These are phyloP conservation scores for Acacia concinna DNA, from an alignment of 331 rosid species.

Conservation along the genomic window DNA sequence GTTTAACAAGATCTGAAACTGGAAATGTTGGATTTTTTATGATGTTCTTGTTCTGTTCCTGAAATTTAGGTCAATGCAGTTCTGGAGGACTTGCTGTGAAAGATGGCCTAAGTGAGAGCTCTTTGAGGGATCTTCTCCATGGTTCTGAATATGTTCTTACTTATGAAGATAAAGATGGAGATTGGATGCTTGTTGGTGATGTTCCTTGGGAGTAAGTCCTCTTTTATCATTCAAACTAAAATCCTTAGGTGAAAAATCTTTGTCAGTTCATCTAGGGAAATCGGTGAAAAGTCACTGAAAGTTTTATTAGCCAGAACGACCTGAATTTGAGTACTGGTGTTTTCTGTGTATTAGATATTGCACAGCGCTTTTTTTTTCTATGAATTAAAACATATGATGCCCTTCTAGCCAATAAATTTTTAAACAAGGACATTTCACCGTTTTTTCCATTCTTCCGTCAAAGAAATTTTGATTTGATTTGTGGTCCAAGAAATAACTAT, in stretches of 20 bases:
- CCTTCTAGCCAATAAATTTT: background rate
- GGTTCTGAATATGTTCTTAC: slow-evolving; percentile 89
- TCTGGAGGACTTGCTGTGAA: slow-evolving; percentile 63
- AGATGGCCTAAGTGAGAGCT: slow-evolving; percentile 78
- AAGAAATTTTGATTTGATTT: background rate
- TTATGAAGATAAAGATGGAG: slow-evolving; percentile 92
- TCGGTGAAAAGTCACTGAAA: background rate
- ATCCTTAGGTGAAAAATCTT: background rate
- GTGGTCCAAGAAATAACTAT: background rate
- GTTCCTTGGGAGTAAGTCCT: slow-evolving; percentile 94
- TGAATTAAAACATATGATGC: too few relatives aligned
- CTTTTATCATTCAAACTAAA: slow-evolving; percentile 2
- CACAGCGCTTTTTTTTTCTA: background rate
- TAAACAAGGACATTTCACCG: background rate
- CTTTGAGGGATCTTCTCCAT: slow-evolving; percentile 79
- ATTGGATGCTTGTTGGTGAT: slow-evolving; percentile 99
- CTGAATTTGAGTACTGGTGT: background rate
- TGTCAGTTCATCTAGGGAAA: background rate
- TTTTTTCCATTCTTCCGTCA: background rate
- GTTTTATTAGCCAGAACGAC: too few relatives aligned
- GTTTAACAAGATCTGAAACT: background rate
- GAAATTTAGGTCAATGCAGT: slow-evolving; percentile 69
- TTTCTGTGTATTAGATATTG: too few relatives aligned
- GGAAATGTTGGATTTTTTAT: slow-evolving; percentile 17
- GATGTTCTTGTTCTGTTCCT: slow-evolving; percentile 23